phyloP scores from a whole-genome alignment of 257 asterid genomes.

The Mentha longifolia region DNA sequence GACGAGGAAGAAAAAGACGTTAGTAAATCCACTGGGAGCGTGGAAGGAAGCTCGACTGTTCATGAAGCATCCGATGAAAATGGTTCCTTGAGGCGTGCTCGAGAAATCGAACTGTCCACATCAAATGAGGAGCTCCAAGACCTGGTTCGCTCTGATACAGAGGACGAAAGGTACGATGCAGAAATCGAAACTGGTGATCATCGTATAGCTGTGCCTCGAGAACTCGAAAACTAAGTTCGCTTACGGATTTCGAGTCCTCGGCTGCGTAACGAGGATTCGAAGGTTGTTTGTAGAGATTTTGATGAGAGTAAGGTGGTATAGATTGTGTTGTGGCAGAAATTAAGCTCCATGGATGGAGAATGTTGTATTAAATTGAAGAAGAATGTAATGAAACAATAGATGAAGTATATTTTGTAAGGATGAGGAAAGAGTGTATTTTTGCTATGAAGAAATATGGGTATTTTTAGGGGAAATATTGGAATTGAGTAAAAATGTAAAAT shows the following conservation, averaged over 20 bases:
- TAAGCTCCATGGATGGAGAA: too few relatives aligned
- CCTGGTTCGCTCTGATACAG: slow-evolving; percentile 21
- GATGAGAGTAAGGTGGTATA: background rate
- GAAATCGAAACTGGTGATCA: background rate
- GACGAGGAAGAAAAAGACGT: slow-evolving; percentile 25
- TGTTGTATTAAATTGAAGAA: background rate
- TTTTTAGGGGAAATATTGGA: too few relatives aligned
- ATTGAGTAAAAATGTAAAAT: too few relatives aligned
- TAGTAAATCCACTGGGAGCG: background rate
- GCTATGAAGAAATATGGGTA: too few relatives aligned
- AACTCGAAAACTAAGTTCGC: background rate
- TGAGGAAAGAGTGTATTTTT: background rate
- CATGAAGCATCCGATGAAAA: background rate
- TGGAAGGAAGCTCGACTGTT: slow-evolving; percentile 17
- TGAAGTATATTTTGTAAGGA: background rate
- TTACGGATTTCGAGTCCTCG: background rate
- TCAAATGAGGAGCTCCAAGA: slow-evolving; percentile 24
- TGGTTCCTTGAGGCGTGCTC: background rate
- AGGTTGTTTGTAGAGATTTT: background rate
- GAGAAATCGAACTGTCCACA: slow-evolving; percentile 5
- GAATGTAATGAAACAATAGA: background rate
- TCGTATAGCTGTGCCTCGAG: slow-evolving; percentile 11
- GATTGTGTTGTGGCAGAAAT: background rate
- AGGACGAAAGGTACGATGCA: background rate
- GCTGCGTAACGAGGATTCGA: background rate